These are phyloP conservation scores for Schizosaccharomyces osmophilus DNA, from an alignment of 805 yeast genomes.

Conservation along the genomic window DNA sequence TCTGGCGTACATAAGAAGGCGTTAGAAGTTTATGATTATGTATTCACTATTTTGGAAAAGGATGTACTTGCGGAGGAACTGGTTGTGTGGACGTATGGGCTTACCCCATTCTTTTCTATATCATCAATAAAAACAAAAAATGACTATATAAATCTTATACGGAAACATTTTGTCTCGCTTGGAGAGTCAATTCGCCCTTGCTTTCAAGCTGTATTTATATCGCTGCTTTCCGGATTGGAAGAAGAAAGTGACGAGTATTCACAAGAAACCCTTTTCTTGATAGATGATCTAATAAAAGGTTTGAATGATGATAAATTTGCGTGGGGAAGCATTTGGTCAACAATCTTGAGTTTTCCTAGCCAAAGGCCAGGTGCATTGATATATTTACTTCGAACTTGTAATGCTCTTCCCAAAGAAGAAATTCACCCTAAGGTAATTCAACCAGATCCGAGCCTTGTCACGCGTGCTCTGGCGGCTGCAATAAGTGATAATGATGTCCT, in stretches of 20 bases:
- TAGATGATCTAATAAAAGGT: background rate
- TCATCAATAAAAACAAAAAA: constrained; percentile 5
- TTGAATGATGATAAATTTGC: background rate
- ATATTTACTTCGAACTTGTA: background rate
- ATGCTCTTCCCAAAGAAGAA: background rate
- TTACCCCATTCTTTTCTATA: background rate
- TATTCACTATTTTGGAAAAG: constrained; percentile 20
- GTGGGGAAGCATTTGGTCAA: background rate
- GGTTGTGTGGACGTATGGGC: background rate
- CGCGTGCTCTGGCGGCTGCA: constrained; percentile 51
- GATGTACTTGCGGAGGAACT: background rate
- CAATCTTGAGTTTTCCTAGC: background rate
- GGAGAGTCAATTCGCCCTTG: background rate
- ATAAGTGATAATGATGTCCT: constrained; percentile 41
- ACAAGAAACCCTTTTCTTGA: background rate
- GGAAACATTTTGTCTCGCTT: background rate
- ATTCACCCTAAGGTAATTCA: constrained; percentile 12
- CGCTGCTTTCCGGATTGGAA: background rate
- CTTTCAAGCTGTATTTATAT: constrained; percentile 1
- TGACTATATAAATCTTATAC: background rate
- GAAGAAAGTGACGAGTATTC: background rate
- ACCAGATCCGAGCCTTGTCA: constrained; percentile 58
- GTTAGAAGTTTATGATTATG: constrained; percentile 43
- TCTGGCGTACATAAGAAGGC: constrained; percentile 90
- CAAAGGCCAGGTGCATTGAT: background rate